Evolutionary conservation across 106 monocot genomes (phyloP).

Genomic region (Apostasia shenzhenica): DNA sequence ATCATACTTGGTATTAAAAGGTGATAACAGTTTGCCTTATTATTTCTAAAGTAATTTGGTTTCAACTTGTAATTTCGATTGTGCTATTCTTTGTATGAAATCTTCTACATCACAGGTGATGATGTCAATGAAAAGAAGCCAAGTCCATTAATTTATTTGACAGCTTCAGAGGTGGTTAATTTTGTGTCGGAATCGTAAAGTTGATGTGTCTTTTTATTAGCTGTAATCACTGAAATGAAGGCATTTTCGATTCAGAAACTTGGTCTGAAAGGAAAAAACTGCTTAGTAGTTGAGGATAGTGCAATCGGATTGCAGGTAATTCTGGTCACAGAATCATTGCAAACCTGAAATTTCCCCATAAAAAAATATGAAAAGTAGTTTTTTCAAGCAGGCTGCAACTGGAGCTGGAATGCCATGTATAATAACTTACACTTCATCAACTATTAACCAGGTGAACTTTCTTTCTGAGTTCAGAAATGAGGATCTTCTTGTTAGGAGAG

Average conservation of each 20-base stretch:
- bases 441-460: constrained; percentile 68
- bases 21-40: too few species aligned
- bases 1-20: too few species aligned
- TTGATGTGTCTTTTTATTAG: not conserved
- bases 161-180: constrained; percentile 53
- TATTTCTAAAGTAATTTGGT: too few species aligned
- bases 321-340: not conserved
- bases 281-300: constrained; percentile 97
- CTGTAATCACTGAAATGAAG: constrained; percentile 1
- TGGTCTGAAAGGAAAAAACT: constrained; percentile 44
- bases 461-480: not conserved
- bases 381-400: constrained; percentile 62
- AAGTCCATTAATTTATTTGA: constrained; percentile 83
- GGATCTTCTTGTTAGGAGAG: too few species aligned
- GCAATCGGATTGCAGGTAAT: constrained; percentile 84
- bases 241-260: constrained; percentile 39
- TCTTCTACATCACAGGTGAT: constrained; percentile 54
- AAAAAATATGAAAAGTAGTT: constrained; percentile 9
- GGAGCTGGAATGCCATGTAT: constrained; percentile 95
- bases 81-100: not conserved
- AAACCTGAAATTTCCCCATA: not conserved
- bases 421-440: constrained; percentile 90
- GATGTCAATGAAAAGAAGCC: constrained; percentile 97
- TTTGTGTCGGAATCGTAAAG: not conserved
- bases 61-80: too few species aligned